phyloP scores from a whole-genome alignment of 129 eudicot genomes.

The Gnaphalium uliginosum region DNA sequence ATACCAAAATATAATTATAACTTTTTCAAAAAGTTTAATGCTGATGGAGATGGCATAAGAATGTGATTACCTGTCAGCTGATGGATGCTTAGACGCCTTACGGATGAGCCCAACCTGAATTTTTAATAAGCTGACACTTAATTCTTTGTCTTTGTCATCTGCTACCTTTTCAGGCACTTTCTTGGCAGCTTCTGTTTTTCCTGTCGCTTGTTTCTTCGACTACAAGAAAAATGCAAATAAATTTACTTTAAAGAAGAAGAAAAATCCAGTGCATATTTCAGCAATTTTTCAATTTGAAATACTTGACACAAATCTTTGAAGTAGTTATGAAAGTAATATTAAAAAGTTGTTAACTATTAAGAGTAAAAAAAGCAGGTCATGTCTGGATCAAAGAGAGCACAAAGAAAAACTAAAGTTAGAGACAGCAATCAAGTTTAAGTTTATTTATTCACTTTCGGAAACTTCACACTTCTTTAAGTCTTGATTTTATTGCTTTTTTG shows the following conservation, averaged over 20 bases:
- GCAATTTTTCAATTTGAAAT: constrained; percentile 1
- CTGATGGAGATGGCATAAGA: background rate
- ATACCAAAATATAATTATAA: background rate
- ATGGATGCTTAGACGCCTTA: constrained; percentile 98
- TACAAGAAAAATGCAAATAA: constrained; percentile 8
- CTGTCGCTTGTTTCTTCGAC: constrained; percentile 54
- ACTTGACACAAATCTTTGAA: constrained; percentile 18
- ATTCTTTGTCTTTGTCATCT: constrained; percentile 69
- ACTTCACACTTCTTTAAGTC: background rate
- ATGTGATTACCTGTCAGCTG: constrained; percentile 76
- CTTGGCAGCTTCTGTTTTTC: constrained; percentile 45
- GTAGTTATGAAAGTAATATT: background rate
- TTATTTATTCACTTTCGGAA: background rate
- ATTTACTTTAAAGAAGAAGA: background rate
- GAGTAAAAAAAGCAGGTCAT: background rate
- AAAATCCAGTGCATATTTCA: background rate
- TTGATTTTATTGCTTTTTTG: background rate
- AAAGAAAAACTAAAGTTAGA: background rate
- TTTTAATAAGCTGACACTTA: constrained; percentile 75
- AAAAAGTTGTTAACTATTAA: background rate
- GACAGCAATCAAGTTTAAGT: background rate
- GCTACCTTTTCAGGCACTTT: constrained; percentile 69
- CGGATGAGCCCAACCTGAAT: constrained; percentile 88
- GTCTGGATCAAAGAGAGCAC: background rate
- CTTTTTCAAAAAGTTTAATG: background rate